phyloP scores from a whole-genome alignment of 345 rosid genomes.

The Camelina sativa region DNA sequence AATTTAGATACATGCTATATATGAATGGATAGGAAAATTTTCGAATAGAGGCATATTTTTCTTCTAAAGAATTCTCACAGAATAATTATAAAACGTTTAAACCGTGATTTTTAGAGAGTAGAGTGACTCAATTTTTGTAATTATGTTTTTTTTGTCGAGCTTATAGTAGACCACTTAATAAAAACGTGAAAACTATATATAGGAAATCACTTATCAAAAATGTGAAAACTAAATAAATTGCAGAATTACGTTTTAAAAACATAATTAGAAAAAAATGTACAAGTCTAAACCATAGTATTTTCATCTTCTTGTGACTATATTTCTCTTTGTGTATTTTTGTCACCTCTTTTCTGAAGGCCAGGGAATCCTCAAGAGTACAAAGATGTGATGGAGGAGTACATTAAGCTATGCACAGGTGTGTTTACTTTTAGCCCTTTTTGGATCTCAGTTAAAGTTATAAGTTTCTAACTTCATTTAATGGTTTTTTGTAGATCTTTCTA shows the following conservation, averaged over 20 bases:
- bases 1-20: not conserved
- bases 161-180: no score
- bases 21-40: not conserved
- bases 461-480: conserved; percentile 5
- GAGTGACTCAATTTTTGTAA: not conserved
- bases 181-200: no score
- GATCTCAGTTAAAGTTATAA: not conserved
- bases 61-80: not conserved
- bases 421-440: not conserved
- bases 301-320: not conserved
- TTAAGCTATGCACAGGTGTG: conserved; percentile 70
- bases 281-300: no score
- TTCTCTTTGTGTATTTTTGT: conserved; percentile 12
- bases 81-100: not conserved
- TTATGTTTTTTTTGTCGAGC: no score
- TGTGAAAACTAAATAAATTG: not conserved
- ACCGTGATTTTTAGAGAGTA: not conserved
- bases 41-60: not conserved
- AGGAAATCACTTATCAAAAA: no score
- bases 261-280: no score
- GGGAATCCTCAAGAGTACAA: conserved; percentile 56
- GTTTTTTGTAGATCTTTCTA: conserved; percentile 60
- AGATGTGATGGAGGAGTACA: conserved; percentile 64
- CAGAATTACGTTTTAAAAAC: no score
- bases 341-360: conserved; percentile 57